Evolutionary conservation across 805 yeast species (phyloP).

Genomic region (Millerago galiae): DNA sequence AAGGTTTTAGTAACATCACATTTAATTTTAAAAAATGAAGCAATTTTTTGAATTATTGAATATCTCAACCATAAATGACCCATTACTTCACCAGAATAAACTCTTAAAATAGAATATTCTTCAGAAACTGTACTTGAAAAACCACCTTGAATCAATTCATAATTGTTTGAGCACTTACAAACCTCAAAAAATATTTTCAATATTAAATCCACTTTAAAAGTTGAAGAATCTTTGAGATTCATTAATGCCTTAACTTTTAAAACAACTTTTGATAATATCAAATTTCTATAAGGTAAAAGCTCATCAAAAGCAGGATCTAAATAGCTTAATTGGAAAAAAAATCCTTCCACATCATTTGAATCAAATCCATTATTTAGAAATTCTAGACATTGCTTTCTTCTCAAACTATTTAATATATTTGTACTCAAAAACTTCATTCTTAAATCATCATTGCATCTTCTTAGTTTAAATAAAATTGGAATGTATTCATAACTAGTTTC

Average conservation of each 20-base stretch:
- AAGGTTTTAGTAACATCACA: conserved; percentile 2
- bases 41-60: conserved; percentile 7
- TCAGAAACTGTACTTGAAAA: conserved; percentile 1
- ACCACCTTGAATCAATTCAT: background rate
- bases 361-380: background rate
- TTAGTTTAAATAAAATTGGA: conserved; percentile 11
- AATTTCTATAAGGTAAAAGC: conserved; percentile 12
- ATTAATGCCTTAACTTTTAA: background rate
- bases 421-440: conserved; percentile 9
- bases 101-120: conserved; percentile 6
- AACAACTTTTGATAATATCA: conserved; percentile 2
- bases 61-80: conserved; percentile 1
- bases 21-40: conserved; percentile 1
- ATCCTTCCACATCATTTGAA: conserved; percentile 9
- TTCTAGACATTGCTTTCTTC: conserved; percentile 4
- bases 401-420: conserved; percentile 7
- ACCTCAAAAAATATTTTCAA: conserved; percentile 3
- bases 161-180: background rate
- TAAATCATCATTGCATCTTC: conserved; percentile 5
- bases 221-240: background rate
- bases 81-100: conserved; percentile 5
- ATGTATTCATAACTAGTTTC: conserved; percentile 5
- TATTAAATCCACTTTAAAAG: conserved; percentile 10
- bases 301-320: conserved; percentile 18
- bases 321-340: conserved; percentile 6